phyloP scores from a whole-genome alignment of 805 yeast species.

The Metschnikowia corniflorae region DNA sequence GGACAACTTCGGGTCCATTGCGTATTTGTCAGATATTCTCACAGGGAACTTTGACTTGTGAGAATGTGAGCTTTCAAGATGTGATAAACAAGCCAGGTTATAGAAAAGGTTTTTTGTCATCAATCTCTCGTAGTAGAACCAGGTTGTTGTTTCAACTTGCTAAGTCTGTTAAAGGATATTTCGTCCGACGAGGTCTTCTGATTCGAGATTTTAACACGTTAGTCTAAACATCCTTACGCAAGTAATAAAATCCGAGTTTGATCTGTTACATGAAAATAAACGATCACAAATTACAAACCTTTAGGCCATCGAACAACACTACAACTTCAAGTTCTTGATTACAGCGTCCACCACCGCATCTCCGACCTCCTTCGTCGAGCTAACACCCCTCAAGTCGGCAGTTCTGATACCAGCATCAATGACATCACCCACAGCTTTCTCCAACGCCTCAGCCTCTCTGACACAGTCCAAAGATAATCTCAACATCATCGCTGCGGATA shows the following conservation, averaged over 20 bases:
- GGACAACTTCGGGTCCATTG: slow-evolving; percentile 28
- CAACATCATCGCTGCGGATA: slow-evolving; percentile 97
- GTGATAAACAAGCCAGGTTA: background rate
- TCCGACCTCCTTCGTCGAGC: slow-evolving; percentile 86
- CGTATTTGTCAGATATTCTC: slow-evolving; percentile 30
- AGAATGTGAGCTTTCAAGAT: too few species aligned
- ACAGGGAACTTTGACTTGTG: too few species aligned
- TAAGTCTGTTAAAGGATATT: too few species aligned
- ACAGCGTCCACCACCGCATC: slow-evolving; percentile 84
- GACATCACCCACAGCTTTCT: slow-evolving; percentile 79
- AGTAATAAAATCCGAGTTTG: too few species aligned
- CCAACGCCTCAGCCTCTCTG: slow-evolving; percentile 84
- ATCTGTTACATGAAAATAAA: too few species aligned
- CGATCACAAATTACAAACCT: too few species aligned
- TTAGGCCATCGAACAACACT: too few species aligned
- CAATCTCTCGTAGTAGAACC: slow-evolving; percentile 3
- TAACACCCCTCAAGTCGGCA: slow-evolving; percentile 85
- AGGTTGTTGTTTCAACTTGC: too few species aligned
- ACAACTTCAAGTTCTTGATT: slow-evolving; percentile 43
- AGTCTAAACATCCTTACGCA: too few species aligned
- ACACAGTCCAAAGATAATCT: slow-evolving; percentile 79
- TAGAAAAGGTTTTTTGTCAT: background rate
- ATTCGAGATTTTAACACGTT: too few species aligned
- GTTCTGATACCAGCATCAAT: slow-evolving; percentile 85
- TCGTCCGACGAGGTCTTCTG: too few species aligned